Conservation (phyloP, 2,329 filamentous ascomycete genomes). For the Pseudocercospora eumusae region DNA sequence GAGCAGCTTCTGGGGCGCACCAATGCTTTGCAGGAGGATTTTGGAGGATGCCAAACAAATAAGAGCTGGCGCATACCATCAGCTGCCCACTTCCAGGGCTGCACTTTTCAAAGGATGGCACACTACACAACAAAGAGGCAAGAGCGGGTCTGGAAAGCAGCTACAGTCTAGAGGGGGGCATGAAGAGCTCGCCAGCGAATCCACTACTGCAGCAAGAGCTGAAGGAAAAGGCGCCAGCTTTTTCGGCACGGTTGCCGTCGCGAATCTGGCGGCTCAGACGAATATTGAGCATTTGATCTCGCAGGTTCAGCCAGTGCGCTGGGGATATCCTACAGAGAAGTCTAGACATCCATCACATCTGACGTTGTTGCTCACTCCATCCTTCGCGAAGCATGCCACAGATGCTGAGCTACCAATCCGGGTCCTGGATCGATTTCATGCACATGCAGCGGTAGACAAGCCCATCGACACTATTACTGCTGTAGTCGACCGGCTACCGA, state of each 20-base stretch:
- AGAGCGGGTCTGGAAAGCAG: neutral
- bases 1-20: constrained; percentile 1
- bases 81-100: neutral
- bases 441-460: constrained; percentile 17
- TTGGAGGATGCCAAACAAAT: neutral
- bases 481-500: constrained; percentile 37
- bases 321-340: constrained; percentile 7
- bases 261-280: constrained; percentile 8
- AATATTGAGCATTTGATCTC: constrained; percentile 24
- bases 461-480: constrained; percentile 33
- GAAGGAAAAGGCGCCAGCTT: constrained; percentile 12
- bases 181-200: neutral
- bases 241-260: constrained; percentile 22
- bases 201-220: neutral
- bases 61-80: constrained; percentile 1
- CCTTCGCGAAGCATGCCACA: constrained; percentile 32
- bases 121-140: neutral
- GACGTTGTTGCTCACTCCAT: constrained; percentile 29
- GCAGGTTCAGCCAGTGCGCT: constrained; percentile 20
- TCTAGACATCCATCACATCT: constrained; percentile 22
- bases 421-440: constrained; percentile 24
- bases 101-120: neutral
- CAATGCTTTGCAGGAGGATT: constrained; percentile 3
- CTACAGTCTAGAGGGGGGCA: neutral
- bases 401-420: constrained; percentile 25